Conservation (phyloP, 2,329 filamentous ascomycete species). For the Aspergillus alliaceus region DNA sequence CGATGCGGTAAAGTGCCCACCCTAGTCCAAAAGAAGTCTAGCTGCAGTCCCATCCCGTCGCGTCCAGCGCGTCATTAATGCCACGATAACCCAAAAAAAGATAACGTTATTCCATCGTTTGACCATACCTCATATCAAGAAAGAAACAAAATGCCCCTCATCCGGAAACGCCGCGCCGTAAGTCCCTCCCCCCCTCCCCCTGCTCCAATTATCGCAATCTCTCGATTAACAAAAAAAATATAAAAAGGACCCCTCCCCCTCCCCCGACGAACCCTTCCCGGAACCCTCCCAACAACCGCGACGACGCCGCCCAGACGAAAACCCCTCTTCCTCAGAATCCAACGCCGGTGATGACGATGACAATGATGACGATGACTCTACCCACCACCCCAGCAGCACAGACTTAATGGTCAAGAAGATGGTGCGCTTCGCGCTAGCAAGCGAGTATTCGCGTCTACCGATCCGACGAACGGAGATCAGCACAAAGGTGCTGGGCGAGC, state of each 20-base stretch:
- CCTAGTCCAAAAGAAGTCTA: constrained; percentile 3
- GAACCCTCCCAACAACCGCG: constrained; percentile 10
- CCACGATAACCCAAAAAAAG: too few relatives aligned
- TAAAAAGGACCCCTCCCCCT: not conserved
- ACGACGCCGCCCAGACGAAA: constrained; percentile 14
- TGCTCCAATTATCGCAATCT: not conserved
- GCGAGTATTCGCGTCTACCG: constrained; percentile 59
- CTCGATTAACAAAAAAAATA: not conserved
- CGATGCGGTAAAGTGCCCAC: constrained; percentile 16
- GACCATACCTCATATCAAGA: not conserved
- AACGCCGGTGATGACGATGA: constrained; percentile 16
- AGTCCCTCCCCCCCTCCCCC: not conserved
- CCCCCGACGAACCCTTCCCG: not conserved
- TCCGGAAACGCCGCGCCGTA: constrained; percentile 34
- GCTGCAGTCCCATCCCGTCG: constrained; percentile 2
- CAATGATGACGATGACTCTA: too few relatives aligned
- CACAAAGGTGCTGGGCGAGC: constrained; percentile 68
- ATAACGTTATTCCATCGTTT: too few relatives aligned
- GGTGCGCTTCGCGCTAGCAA: constrained; percentile 60
- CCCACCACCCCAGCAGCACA: constrained; percentile 28
- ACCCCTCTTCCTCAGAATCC: not conserved
- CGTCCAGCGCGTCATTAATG: constrained; percentile 23
- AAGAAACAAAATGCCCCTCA: constrained; percentile 23
- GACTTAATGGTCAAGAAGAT: constrained; percentile 59
- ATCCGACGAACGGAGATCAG: constrained; percentile 60